Base-by-base conservation (phyloP, 352 stramenopile genomes). In the Aphanomyces euteiches region DNA sequence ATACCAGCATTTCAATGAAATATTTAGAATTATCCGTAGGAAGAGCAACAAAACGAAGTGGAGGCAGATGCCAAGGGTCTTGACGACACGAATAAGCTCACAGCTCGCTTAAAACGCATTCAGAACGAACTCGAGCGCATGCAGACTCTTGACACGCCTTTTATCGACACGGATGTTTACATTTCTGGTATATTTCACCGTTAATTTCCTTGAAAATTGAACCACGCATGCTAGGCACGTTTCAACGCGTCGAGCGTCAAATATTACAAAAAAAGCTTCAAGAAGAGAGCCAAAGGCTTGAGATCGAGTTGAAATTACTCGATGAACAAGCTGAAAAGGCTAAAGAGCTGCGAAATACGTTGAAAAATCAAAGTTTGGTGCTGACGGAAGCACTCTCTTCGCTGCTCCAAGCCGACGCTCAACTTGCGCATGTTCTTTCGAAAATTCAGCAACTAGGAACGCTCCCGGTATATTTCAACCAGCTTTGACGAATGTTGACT, bases 21-120 rank as follows among this genome's bases (percentile, higher is more conserved):
- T 41, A 47, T 47, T 1, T 8, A 10, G 36, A 21, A 10, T 61
- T 12, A 19, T 66, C 0, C 12, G 47, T 58, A 70, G 64, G 64
- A 70, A 70, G 47, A 45, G 8, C 64, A 70, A 48, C 47, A 70
- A 70, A 15, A 6, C 13, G 64, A 70, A 64, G 40, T 28, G 2
- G 17, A 59, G 4, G 64, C 48, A 36, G 64, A 70, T 38, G 6
- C 64, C 2, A 70, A 70, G 47, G 45, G 64, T 4, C 34, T 70
- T 4, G 21, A 34, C 12, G 5, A 12, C 17, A 61, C 38, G 5
- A 7, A 70, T 36, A 61, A 47, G 17, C 47, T 47, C 4, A 36
- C 43, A 17, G 64, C 64, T 17, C 64, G 64, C 4, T 19, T 70
- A 5, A 34, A 63, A 10, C 8, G 15, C 13, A 19, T 70, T 13